phyloP scores from a whole-genome alignment of 495 filamentous ascomycete genomes.

The Aspergillus incahuasiensis region DNA sequence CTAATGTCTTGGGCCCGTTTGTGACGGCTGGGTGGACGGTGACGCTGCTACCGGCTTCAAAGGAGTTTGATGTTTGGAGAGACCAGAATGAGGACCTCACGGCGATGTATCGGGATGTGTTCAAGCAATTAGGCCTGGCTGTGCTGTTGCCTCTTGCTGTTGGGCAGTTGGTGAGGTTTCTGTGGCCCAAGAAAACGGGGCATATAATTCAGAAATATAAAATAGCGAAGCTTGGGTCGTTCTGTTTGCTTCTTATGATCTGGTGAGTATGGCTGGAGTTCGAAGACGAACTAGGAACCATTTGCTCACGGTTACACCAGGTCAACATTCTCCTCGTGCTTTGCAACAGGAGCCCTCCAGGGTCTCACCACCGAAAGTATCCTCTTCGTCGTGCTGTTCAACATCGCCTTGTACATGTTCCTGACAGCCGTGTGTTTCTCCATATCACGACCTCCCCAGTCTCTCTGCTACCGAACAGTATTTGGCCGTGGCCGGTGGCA shows the following conservation, averaged over 20 bases:
- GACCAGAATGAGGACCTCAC: conserved; percentile 41
- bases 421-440: conserved; percentile 48
- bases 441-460: conserved; percentile 37
- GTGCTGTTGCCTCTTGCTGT: conserved; percentile 46
- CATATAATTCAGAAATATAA: conserved; percentile 40
- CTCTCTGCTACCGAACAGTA: conserved; percentile 13
- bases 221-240: conserved; percentile 41
- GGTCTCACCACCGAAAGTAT: conserved; percentile 42
- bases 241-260: conserved; percentile 45
- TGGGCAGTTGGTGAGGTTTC: conserved; percentile 46
- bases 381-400: conserved; percentile 49
- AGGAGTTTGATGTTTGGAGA: conserved; percentile 43
- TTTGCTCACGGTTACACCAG: conserved; percentile 17
- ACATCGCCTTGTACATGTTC: conserved; percentile 48
- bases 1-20: conserved; percentile 51
- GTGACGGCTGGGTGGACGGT: conserved; percentile 50
- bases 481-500: conserved; percentile 23
- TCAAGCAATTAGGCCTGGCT: conserved; percentile 49
- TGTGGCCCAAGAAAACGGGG: conserved; percentile 38
- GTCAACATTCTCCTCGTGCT: conserved; percentile 52
- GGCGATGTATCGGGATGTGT: conserved; percentile 48
- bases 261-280: conserved; percentile 36
- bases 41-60: conserved; percentile 37
- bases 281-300: background rate
- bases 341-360: conserved; percentile 49